phyloP scores from a whole-genome alignment of 1,284 basidiomycete genomes.

The Ustilago loliicola region DNA sequence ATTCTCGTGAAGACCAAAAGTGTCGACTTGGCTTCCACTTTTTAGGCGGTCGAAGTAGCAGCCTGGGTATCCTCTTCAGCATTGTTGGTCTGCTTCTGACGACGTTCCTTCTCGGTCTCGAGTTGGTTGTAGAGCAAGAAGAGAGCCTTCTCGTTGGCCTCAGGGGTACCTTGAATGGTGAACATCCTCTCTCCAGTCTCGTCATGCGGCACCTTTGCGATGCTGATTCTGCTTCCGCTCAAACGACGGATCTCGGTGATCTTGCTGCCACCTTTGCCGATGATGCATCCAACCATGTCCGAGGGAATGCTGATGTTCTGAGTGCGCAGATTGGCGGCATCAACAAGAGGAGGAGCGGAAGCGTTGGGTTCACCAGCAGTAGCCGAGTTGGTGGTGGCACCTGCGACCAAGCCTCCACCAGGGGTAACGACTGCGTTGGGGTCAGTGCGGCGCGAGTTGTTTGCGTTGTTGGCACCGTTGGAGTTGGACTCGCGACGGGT shows the following conservation, averaged over 20 bases:
- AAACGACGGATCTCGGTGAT: conserved; percentile 98
- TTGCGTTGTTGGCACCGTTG: conserved; percentile 57
- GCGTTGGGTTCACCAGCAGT: conserved; percentile 61
- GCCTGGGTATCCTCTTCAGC: conserved; percentile 52
- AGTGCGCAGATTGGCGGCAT: conserved; percentile 84
- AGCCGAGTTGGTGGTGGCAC: conserved; percentile 58
- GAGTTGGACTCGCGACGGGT: conserved; percentile 9
- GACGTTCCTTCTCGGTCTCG: conserved; percentile 66
- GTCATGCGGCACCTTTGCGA: conserved; percentile 97
- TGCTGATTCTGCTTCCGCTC: conserved; percentile 95
- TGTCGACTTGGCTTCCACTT: too few relatives aligned
- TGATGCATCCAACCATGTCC: conserved; percentile 84
- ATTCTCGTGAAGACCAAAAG: too few relatives aligned
- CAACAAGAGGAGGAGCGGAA: conserved; percentile 65
- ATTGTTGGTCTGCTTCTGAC: conserved; percentile 50
- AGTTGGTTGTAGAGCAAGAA: conserved; percentile 89
- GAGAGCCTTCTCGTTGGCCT: conserved; percentile 77
- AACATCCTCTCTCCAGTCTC: conserved; percentile 99
- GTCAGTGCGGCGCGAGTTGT: conserved; percentile 48
- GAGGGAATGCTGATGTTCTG: conserved; percentile 97
- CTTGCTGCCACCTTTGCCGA: conserved; percentile 93
- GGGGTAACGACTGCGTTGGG: conserved; percentile 64
- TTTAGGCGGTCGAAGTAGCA: conserved; percentile 33
- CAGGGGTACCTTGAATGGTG: conserved; percentile 95
- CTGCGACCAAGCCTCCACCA: conserved; percentile 63